Base-by-base conservation (phyloP, 306 rosid genomes). In the Ceratonia siliqua region DNA sequence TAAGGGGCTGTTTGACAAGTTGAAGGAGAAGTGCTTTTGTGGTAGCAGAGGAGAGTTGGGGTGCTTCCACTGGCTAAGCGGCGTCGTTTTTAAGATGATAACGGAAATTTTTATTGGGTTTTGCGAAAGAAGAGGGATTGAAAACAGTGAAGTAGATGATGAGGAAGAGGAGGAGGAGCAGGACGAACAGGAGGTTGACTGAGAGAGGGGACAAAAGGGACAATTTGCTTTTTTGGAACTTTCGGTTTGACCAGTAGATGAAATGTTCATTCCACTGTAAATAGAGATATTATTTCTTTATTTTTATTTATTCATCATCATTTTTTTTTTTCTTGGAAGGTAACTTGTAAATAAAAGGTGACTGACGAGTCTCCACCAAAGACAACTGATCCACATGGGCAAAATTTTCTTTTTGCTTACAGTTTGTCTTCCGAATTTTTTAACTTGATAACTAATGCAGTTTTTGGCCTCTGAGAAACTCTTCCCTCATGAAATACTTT, bases 1-100 rank as follows among this genome's bases (percentile, higher is more conserved):
- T 10, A 69, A 54, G 5, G 80, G 81, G 4, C 24, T 87, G 0
- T 3, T 78, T 5, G 70, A 67, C 0, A 65, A 2, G 27, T 63
- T 89, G 13, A 73, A 41, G 69, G 73, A 74, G 13, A 65, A 35
- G 52, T 83, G 83, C 68, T 21, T 52, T 17, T 77, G 85, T 1
- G 28, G 35, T 5, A 48, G 33, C 15, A 14, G 21, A 4, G 53
- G 66, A n/a, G 75, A 74, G 6, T 32, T 79, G 15, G 86, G 88
- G 0, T 88, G 89, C 75, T 17, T 85, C 5, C 38, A 33, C 18
- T 82, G 89, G 87, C 46, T 85, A 8, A 1, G 25, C 46, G 79
- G 69, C 74, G 76, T 70, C 80, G 67, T 78, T 15, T 74, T 36
- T 49, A 41, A 50, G 41, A 3, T 20, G 13, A 6, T 65, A 12